Evolutionary conservation across 2,329 filamentous ascomycete species (phyloP).

Genomic region (Claviceps digitariae): DNA sequence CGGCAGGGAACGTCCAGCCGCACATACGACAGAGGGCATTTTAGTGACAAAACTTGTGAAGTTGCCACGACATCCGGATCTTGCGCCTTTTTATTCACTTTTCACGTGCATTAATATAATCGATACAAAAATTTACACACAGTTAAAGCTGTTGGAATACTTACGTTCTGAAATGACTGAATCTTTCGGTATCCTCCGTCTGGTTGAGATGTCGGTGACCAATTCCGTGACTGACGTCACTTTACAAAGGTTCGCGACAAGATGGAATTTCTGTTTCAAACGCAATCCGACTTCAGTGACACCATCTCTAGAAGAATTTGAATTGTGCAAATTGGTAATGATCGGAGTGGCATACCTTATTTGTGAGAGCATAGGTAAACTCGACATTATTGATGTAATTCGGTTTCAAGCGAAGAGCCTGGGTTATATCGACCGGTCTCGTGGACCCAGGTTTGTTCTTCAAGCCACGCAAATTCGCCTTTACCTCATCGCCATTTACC

Average conservation of each 20-base stretch:
- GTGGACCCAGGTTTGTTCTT: conserved; percentile 97
- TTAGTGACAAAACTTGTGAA: conserved; percentile 77
- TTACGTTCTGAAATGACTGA: conserved; percentile 74
- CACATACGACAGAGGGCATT: conserved; percentile 81
- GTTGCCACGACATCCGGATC: conserved; percentile 85
- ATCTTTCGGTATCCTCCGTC: conserved; percentile 63
- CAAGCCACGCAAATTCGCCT: conserved; percentile 82
- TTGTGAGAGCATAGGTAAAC: conserved; percentile 84
- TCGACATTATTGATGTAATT: conserved; percentile 65
- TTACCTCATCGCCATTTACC: conserved; percentile 76
- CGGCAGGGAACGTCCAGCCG: conserved; percentile 70
- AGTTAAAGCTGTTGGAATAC: conserved; percentile 17
- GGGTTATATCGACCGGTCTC: conserved; percentile 81
- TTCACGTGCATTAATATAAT: conserved; percentile 1
- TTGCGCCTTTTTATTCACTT: conserved; percentile 67
- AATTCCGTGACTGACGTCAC: conserved; percentile 59
- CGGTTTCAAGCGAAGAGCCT: conserved; percentile 52
- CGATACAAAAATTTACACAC: not conserved
- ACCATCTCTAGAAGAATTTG: not conserved
- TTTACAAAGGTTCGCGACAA: conserved; percentile 64
- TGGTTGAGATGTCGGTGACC: conserved; percentile 49
- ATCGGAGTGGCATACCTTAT: conserved; percentile 49
- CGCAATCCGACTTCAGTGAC: conserved; percentile 8
- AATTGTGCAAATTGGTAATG: conserved; percentile 1
- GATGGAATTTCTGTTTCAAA: conserved; percentile 52